Base-by-base conservation (phyloP, 768 basidiomycete species). In the Naganishia randhawae region DNA sequence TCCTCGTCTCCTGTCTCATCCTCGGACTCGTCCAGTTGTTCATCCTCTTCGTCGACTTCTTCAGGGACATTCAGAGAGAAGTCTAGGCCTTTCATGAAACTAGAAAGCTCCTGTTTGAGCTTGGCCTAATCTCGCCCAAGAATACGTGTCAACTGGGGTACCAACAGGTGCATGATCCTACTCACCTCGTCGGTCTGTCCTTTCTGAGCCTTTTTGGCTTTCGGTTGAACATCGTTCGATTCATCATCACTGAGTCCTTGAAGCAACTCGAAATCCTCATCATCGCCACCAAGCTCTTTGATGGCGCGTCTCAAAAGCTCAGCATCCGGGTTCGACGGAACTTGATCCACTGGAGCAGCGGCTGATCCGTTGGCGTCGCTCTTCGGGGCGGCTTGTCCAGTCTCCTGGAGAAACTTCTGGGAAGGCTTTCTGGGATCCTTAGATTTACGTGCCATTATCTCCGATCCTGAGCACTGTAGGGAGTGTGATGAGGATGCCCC, bases 1-100 rank as follows among this genome's bases (percentile, higher is more conserved):
- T 81, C 78, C 35, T 82, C 80, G 11, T 81, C 73, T 64, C 78
- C 69, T 33, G 85, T 71, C 27, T 83, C 81, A n/a, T 81, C 75
- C 70, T 86, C 85, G 19, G 81, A 82, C 37, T 82, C 81, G 42
- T 81, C 83, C 13, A 22, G n/a, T 53, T 54, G 53, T 19, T 74
- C 69, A 17, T 68, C 72, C 42, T 73, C 73, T n/a, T 70, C 73
- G 7, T 74, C 73, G 16, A 64, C 71, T 25, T 62, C 29, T 35
- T 84, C 83, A 11, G 66, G 66, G 22, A 39, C 73, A n/a, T 66
- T 66, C 54, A 51, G 52, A 13, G 63, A 66, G 55, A 79, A 77
- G 66, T 79, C 74, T 37, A 79, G 66, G 6, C 71, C 72, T 69
- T 79, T 78, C 77, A 79, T 77, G 70, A 79, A 79, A n/a, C 68